Evolutionary conservation across 2,329 filamentous ascomycete species (phyloP), one percentile per base, ranked within the genome.

Genomic region (Nemania sp.): DNA sequence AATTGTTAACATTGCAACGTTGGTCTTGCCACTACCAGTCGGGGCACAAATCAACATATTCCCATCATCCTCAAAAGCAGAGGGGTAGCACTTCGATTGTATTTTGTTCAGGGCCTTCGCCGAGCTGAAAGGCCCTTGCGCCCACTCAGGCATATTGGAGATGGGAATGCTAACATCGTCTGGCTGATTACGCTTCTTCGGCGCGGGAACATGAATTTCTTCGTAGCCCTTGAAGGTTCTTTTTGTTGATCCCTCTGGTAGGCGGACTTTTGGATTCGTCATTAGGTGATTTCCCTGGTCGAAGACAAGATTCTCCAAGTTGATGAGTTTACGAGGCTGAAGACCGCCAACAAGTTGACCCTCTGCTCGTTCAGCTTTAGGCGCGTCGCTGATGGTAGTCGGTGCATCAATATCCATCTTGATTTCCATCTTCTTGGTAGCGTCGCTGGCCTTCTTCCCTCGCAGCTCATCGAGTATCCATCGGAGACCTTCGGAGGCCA

Each of bases 31-130:
- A 70, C 91, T 96, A 62, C 94, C 94, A 44, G 94, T 99, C 1
- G 94, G 94, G 6, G 94, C 95, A 71, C 94, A 99, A 68, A 99
- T 88, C 51, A 99, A 86, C 90, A 99, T 91, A 70, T 99, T 99
- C 26, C 91, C 93, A 68, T 99, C 95, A 57, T 93, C 89, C 56
- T 91, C 82, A 68, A 99, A 99, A 0, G 94, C 94, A 2, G 89
- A 86, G 1, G 91, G 89, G 68, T 86, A 99, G 70, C 93, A 97
- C 71, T 89, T 92, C 3, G 93, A 94, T 74, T 99, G 94, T 34
- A 99, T 94, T 60, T 91, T 90, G 75, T 99, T 99, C 50, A 99
- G 82, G 40, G 91, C 86, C 66, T 91, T 90, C 6, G 92, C 87
- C 19, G 83, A 86, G 62, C 90, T 91, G 69, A 97, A 99, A 19